phyloP scores from a whole-genome alignment of 148 eudicot species.

The Polygonum aviculare region DNA sequence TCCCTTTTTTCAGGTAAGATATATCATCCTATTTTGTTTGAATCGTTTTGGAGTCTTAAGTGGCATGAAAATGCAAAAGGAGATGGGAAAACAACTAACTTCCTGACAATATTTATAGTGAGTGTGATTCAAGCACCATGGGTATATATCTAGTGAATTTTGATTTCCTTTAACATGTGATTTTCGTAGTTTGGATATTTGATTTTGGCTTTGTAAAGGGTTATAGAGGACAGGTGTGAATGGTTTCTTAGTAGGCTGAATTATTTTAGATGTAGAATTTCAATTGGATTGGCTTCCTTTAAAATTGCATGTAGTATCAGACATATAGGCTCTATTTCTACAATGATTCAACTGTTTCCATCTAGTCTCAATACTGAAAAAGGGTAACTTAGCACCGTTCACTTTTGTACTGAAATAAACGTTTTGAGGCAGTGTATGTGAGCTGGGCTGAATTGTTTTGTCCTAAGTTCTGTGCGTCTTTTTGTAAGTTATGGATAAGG shows the following conservation, averaged over 20 bases:
- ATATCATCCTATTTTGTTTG: not conserved
- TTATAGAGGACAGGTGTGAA: not conserved
- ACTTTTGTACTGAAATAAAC: not conserved
- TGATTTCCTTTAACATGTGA: too few relatives aligned
- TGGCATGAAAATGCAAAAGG: not conserved
- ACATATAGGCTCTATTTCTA: not conserved
- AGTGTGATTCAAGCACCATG: not conserved
- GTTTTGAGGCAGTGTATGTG: not conserved
- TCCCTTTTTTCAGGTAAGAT: conserved; percentile 84
- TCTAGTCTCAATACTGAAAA: not conserved
- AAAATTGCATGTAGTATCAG: not conserved
- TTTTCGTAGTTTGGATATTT: too few relatives aligned
- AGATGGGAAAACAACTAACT: not conserved
- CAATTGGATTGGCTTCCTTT: not conserved
- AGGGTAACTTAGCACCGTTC: not conserved
- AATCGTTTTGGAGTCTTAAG: not conserved
- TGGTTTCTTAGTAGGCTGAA: not conserved
- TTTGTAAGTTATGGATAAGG: not conserved
- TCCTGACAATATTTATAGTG: not conserved
- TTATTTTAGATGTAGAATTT: not conserved
- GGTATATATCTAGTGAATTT: not conserved
- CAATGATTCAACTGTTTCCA: not conserved
- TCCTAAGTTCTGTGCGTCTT: not conserved
- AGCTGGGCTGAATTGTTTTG: not conserved
- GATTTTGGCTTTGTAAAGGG: not conserved